These are phyloP conservation scores for Chlorokybus atmophyticus DNA, from an alignment of 139 green algal species.

Conservation along the genomic window DNA sequence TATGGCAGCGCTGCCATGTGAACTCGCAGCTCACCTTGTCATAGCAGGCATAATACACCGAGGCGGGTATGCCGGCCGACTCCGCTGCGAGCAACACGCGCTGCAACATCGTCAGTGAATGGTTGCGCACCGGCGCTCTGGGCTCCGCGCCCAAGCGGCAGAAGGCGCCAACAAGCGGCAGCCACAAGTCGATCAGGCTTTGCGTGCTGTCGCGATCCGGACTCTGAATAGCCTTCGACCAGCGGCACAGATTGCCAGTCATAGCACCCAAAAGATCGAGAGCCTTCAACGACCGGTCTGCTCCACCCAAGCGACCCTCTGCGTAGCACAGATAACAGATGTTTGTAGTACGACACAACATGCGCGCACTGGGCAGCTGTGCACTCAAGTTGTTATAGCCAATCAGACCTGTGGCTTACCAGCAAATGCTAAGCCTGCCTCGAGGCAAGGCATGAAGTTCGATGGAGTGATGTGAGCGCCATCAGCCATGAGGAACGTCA, in stretches of 20 bases:
- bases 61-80: conserved; percentile 36
- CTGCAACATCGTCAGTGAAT: conserved; percentile 46
- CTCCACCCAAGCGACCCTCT: conserved; percentile 12
- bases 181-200: conserved; percentile 43
- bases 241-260: conserved; percentile 35
- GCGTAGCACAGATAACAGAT: conserved; percentile 3
- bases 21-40: conserved; percentile 16
- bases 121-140: conserved; percentile 40
- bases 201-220: neutral
- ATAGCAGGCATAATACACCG: conserved; percentile 37
- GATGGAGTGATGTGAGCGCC: conserved; percentile 14
- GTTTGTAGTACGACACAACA: neutral
- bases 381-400: conserved; percentile 29
- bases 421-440: conserved; percentile 30
- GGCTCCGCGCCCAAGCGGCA: conserved; percentile 30
- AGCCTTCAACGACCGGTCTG: conserved; percentile 27
- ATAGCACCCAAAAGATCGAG: conserved; percentile 42
- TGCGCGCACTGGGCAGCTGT: conserved; percentile 4
- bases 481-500: conserved; percentile 31
- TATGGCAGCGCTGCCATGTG: too few species aligned
- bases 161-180: conserved; percentile 36
- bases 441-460: conserved; percentile 33
- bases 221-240: conserved; percentile 2
- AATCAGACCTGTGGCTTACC: conserved; percentile 34
- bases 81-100: conserved; percentile 49